Evolutionary conservation across 2,329 filamentous ascomycete genomes (phyloP).

Genomic region (Epichloe brachyelytri): DNA sequence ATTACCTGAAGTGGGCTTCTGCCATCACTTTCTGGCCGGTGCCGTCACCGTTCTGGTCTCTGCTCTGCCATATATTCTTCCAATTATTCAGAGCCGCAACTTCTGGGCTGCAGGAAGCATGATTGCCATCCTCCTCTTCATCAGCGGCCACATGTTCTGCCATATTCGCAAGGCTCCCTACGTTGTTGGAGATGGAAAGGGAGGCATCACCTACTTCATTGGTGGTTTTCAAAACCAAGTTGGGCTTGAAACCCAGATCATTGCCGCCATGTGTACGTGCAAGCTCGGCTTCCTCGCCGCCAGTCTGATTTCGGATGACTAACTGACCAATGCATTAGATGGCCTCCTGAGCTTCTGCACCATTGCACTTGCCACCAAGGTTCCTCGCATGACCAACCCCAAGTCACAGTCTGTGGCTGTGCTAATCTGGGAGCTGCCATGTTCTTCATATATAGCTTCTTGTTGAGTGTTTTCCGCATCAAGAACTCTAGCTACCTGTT

Average conservation of each 20-base stretch:
- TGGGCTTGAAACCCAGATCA: slow-evolving; percentile 88
- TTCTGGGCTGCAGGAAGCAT: slow-evolving; percentile 86
- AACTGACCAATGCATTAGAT: slow-evolving; percentile 15
- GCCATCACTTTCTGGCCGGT: slow-evolving; percentile 58
- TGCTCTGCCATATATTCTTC: slow-evolving; percentile 65
- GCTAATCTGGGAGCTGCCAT: slow-evolving; percentile 64
- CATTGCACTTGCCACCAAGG: slow-evolving; percentile 84
- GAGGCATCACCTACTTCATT: slow-evolving; percentile 83
- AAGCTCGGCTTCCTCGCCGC: not conserved
- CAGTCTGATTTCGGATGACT: not conserved
- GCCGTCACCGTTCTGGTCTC: slow-evolving; percentile 55
- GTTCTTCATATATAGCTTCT: slow-evolving; percentile 80
- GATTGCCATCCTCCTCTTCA: slow-evolving; percentile 83
- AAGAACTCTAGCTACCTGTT: slow-evolving; percentile 97
- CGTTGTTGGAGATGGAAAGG: slow-evolving; percentile 72
- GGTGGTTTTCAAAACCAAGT: slow-evolving; percentile 87
- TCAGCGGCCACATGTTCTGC: slow-evolving; percentile 98
- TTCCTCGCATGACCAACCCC: slow-evolving; percentile 71
- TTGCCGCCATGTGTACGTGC: slow-evolving; percentile 78
- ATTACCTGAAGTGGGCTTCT: slow-evolving; percentile 65
- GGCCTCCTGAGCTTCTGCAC: slow-evolving; percentile 77
- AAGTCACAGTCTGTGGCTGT: slow-evolving; percentile 71
- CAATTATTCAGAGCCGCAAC: slow-evolving; percentile 78
- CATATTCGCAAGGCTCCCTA: slow-evolving; percentile 95
- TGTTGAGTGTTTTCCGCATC: slow-evolving; percentile 82